Evolutionary conservation across 2,329 filamentous ascomycete species (phyloP).

Genomic region (Sphaerulina populicola): DNA sequence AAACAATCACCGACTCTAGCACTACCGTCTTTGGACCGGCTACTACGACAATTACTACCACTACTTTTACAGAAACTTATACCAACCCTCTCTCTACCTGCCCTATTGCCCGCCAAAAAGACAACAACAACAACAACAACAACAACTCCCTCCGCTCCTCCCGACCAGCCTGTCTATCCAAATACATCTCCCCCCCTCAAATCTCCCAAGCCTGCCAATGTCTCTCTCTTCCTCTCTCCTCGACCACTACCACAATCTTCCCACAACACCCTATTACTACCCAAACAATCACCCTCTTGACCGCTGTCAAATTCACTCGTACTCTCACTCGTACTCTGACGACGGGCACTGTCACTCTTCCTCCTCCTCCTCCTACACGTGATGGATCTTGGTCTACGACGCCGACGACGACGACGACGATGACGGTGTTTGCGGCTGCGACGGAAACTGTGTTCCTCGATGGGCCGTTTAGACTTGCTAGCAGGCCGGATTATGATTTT

Average conservation of each 20-base stretch:
- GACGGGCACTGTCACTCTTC: background rate
- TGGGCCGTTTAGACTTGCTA: constrained; percentile 3
- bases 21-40: background rate
- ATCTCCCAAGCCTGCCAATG: no score
- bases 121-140: background rate
- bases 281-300: background rate
- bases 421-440: background rate
- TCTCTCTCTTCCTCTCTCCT: no score
- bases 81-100: background rate
- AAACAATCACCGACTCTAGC: background rate
- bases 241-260: no score
- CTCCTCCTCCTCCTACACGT: no score
- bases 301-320: constrained; percentile 1
- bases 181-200: no score
- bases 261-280: background rate
- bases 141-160: background rate
- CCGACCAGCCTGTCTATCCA: background rate
- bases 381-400: no score
- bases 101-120: background rate
- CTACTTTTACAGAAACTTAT: background rate
- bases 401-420: no score
- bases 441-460: background rate
- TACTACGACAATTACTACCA: constrained; percentile 4
- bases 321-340: constrained; percentile 1
- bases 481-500: background rate